A percentile compares a stretch with the other conserved stretches of the same genome.
Evolutionary conservation across 345 rosid genomes (phyloP).

Genomic region (Mallotus nudiflorus): DNA sequence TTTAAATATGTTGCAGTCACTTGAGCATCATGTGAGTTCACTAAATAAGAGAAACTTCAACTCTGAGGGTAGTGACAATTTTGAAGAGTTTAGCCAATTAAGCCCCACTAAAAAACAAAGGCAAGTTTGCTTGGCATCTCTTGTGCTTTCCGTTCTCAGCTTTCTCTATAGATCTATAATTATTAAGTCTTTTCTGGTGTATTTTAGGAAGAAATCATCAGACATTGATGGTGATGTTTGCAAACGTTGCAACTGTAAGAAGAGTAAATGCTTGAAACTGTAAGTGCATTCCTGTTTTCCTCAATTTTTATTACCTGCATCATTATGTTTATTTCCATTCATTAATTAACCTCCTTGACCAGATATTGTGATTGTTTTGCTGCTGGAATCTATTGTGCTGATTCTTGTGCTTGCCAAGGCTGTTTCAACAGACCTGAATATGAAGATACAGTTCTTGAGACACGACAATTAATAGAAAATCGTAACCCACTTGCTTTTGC

Average conservation of each 20-base stretch:
- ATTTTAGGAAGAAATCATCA: constrained; percentile 45
- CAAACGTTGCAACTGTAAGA: constrained; percentile 65
- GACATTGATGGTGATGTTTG: constrained; percentile 41
- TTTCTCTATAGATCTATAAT: not conserved
- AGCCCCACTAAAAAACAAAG: constrained; percentile 51
- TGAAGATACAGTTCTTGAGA: constrained; percentile 49
- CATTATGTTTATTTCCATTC: not conserved
- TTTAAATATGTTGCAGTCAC: constrained; percentile 16
- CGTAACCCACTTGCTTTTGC: constrained; percentile 70
- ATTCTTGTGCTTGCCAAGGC: constrained; percentile 55
- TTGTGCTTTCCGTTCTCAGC: constrained; percentile 3
- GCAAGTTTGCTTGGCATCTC: constrained; percentile 27
- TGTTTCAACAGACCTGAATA: constrained; percentile 61
- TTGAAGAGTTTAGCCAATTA: constrained; percentile 36
- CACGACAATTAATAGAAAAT: constrained; percentile 54
- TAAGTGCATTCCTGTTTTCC: constrained; percentile 34
- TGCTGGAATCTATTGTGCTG: constrained; percentile 57
- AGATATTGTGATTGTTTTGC: constrained; percentile 78
- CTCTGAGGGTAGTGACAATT: constrained; percentile 34
- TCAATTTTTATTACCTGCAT: not conserved
- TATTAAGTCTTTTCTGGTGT: not conserved
- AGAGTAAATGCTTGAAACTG: constrained; percentile 62
- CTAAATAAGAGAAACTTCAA: constrained; percentile 33
- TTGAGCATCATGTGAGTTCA: constrained; percentile 31
- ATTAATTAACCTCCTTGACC: constrained; percentile 11